phyloP scores from a whole-genome alignment of 306 rosid species.

The Carpinus viminea region DNA sequence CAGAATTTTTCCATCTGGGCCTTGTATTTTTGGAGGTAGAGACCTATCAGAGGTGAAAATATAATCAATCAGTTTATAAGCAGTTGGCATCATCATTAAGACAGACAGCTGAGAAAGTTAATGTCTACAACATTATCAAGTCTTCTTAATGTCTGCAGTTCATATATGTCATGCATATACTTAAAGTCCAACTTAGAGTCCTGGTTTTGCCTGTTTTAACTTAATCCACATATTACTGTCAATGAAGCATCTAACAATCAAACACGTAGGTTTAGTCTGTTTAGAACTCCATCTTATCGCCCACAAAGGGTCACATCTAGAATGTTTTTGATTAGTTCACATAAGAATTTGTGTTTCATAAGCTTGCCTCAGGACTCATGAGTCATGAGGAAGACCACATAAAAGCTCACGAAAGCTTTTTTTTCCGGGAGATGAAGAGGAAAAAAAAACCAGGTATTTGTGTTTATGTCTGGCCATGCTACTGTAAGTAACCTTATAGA shows the following conservation, averaged over 20 bases:
- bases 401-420: not conserved
- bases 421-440: no score
- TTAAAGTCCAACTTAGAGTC: not conserved
- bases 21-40: conserved; percentile 54
- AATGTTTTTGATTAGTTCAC: not conserved
- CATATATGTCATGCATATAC: not conserved
- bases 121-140: not conserved
- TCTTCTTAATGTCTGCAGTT: not conserved
- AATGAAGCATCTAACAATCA: not conserved
- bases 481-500: not conserved
- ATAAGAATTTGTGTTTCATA: not conserved
- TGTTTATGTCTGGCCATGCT: not conserved
- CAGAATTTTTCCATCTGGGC: conserved; percentile 47
- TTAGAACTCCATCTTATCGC: not conserved
- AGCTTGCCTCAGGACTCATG: not conserved
- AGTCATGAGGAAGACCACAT: conserved; percentile 1
- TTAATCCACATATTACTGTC: not conserved
- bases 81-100: not conserved
- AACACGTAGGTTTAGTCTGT: not conserved
- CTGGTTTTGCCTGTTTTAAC: not conserved
- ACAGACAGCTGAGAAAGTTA: not conserved
- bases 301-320: not conserved
- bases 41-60: conserved; percentile 44
- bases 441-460: not conserved
- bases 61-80: conserved; percentile 13